Conservation (phyloP, 1,139 yeast species). For the Debaryomyces coudertii region DNA sequence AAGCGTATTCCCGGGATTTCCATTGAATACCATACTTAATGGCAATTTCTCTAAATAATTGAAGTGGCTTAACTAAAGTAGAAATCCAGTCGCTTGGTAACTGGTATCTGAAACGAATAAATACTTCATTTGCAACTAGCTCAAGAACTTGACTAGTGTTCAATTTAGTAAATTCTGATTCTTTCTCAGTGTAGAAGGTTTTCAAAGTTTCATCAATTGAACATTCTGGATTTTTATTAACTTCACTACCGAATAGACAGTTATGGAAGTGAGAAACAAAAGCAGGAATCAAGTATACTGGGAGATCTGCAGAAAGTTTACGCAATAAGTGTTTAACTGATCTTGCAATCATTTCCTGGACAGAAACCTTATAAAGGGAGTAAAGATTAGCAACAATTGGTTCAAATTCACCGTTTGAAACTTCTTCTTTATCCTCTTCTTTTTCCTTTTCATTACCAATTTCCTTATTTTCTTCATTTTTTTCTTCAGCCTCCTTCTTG, state of each 20-base stretch:
- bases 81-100: conserved; percentile 55
- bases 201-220: conserved; percentile 46
- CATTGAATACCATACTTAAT: conserved; percentile 87
- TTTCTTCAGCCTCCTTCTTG: conserved; percentile 33
- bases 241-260: conserved; percentile 59
- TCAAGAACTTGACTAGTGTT: conserved; percentile 48
- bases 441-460: conserved; percentile 33
- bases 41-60: conserved; percentile 73
- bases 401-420: conserved; percentile 45
- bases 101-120: conserved; percentile 60
- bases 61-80: conserved; percentile 36
- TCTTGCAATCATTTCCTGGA: conserved; percentile 79
- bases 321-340: conserved; percentile 77
- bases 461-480: conserved; percentile 23
- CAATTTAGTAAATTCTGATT: conserved; percentile 47
- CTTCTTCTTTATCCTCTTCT: conserved; percentile 31
- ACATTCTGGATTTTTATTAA: conserved; percentile 48
- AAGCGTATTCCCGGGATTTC: conserved; percentile 56
- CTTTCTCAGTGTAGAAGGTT: conserved; percentile 45
- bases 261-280: conserved; percentile 76
- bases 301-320: conserved; percentile 46
- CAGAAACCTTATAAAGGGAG: conserved; percentile 51
- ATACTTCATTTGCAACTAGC: conserved; percentile 55
- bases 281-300: conserved; percentile 58
- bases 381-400: conserved; percentile 47